Conservation (phyloP, 257 asterid species). For the Dorcoceras hygrometricum region DNA sequence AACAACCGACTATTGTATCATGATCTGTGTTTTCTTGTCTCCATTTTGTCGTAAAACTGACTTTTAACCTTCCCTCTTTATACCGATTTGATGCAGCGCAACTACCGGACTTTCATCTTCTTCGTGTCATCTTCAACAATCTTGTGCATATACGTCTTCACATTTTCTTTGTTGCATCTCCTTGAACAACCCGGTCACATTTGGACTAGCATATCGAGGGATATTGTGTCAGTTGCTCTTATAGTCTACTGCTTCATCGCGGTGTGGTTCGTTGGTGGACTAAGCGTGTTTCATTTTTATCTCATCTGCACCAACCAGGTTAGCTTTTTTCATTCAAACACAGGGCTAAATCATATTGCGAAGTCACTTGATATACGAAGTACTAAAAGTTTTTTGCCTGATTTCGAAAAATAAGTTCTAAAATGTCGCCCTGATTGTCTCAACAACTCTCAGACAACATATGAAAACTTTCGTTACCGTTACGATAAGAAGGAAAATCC, state of each 20-base stretch:
- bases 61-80: constrained; percentile 17
- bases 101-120: constrained; percentile 73
- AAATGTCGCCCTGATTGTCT: neutral
- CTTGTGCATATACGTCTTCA: constrained; percentile 76
- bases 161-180: constrained; percentile 73
- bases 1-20: neutral
- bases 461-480: constrained; percentile 82
- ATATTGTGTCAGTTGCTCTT: constrained; percentile 51
- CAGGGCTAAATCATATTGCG: neutral
- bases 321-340: constrained; percentile 14
- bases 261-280: constrained; percentile 95
- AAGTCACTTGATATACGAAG: neutral
- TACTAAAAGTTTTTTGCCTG: neutral
- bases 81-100: constrained; percentile 60
- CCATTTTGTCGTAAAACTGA: constrained; percentile 4
- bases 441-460: constrained; percentile 61
- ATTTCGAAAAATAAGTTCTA: neutral
- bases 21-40: neutral
- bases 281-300: constrained; percentile 71
- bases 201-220: constrained; percentile 57
- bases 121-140: constrained; percentile 69
- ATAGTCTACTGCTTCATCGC: constrained; percentile 69
- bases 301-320: constrained; percentile 91
- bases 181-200: constrained; percentile 43
- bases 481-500: constrained; percentile 85